A percentile compares a stretch with the other conserved stretches of the same genome.
Conservation (phyloP, 2,329 filamentous ascomycete species). For the Penicillium sp. region DNA sequence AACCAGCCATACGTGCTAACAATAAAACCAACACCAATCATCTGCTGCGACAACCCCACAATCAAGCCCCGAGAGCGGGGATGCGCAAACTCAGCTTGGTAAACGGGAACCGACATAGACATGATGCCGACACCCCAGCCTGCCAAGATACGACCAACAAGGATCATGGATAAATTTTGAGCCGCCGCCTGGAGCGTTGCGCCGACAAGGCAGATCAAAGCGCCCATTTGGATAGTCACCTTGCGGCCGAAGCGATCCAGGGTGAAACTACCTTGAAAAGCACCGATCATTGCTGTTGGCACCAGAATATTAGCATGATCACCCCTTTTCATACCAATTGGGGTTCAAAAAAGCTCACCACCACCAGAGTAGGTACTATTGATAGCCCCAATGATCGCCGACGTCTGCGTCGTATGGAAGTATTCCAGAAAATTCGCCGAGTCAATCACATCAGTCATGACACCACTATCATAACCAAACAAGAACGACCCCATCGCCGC, state of each 20-base stretch:
- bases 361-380: constrained; percentile 63
- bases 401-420: constrained; percentile 54
- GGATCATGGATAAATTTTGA: constrained; percentile 57
- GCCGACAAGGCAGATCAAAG: constrained; percentile 58
- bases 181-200: constrained; percentile 61
- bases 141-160: constrained; percentile 54
- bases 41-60: constrained; percentile 45
- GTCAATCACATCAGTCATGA: constrained; percentile 49
- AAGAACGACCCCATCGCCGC: constrained; percentile 43
- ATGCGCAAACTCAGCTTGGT: constrained; percentile 63
- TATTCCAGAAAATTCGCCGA: constrained; percentile 54
- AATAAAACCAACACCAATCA: constrained; percentile 47
- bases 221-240: constrained; percentile 61
- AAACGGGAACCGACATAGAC: constrained; percentile 58
- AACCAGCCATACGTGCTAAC: constrained; percentile 39
- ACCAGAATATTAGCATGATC: not conserved
- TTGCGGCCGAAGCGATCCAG: constrained; percentile 63
- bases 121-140: constrained; percentile 51
- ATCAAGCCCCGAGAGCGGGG: constrained; percentile 57
- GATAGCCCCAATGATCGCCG: constrained; percentile 60
- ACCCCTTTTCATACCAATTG: not conserved
- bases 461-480: constrained; percentile 47
- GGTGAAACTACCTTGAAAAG: constrained; percentile 56
- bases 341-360: constrained; percentile 28
- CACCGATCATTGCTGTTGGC: constrained; percentile 47